These are phyloP conservation scores for Diospyros kaki DNA, from an alignment of 148 eudicot species.

Conservation along the genomic window DNA sequence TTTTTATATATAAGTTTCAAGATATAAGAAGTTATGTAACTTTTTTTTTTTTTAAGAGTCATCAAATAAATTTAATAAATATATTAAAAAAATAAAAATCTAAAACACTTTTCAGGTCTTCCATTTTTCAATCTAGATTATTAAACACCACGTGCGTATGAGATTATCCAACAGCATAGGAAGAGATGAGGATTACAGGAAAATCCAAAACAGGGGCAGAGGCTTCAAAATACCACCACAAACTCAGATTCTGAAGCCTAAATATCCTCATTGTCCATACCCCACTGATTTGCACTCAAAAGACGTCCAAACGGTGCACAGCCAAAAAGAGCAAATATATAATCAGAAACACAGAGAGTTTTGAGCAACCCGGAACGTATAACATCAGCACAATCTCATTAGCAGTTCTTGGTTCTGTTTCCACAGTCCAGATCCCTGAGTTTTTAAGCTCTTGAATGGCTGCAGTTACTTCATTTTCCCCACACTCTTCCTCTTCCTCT, in stretches of 20 bases:
- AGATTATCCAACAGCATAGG: no score
- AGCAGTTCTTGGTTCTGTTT: neutral
- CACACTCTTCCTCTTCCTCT: constrained; percentile 55
- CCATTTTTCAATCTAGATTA: no score
- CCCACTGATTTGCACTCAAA: constrained; percentile 18
- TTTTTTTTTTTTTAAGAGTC: no score
- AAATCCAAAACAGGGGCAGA: constrained; percentile 20
- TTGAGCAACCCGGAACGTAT: neutral
- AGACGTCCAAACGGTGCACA: constrained; percentile 2
- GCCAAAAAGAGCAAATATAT: neutral
- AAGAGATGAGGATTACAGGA: constrained; percentile 14
- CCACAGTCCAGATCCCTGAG: neutral
- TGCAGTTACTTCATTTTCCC: constrained; percentile 51
- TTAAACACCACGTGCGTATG: no score
- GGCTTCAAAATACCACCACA: constrained; percentile 38
- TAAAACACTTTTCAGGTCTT: no score
- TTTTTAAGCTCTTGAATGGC: constrained; percentile 28
- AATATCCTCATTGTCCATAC: constrained; percentile 31
- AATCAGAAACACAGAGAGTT: constrained; percentile 1
- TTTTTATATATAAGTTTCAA: no score
- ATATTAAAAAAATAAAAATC: no score
- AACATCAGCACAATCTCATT: neutral
- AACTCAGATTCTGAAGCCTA: constrained; percentile 33
- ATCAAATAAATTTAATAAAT: no score
- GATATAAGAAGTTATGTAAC: no score